Percentiles rank a stretch among this genome's conserved stretches.
Evolutionary conservation across 352 stramenopile genomes (phyloP).

Genomic region (Pythium utonaiense): DNA sequence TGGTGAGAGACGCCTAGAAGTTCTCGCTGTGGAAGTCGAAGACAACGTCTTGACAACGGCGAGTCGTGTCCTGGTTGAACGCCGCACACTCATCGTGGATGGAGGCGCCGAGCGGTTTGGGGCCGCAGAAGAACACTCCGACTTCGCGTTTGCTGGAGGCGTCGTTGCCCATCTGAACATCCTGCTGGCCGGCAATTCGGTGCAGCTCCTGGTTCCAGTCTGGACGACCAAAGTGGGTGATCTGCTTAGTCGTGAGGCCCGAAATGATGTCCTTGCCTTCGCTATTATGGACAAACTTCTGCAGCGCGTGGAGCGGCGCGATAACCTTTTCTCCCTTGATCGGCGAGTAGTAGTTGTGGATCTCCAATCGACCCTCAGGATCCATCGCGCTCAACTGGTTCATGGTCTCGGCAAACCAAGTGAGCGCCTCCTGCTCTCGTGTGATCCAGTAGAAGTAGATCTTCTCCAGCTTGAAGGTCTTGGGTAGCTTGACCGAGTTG

Average conservation of each 20-base stretch:
- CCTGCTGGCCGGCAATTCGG: conserved; percentile 29
- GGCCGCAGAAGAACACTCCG: conserved; percentile 80
- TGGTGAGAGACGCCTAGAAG: too few species aligned
- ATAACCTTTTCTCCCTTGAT: conserved; percentile 57
- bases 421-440: conserved; percentile 62
- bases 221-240: conserved; percentile 72
- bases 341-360: conserved; percentile 83
- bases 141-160: conserved; percentile 38
- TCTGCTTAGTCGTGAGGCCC: conserved; percentile 65
- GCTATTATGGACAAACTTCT: conserved; percentile 66
- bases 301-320: conserved; percentile 62
- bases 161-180: neutral
- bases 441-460: conserved; percentile 87
- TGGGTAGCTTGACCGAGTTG: conserved; percentile 48
- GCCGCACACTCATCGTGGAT: conserved; percentile 59
- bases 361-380: conserved; percentile 65
- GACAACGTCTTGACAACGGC: conserved; percentile 29
- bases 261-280: conserved; percentile 75
- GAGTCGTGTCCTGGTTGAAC: conserved; percentile 49
- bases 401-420: conserved; percentile 78
- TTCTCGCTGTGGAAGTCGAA: conserved; percentile 66
- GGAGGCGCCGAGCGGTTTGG: conserved; percentile 45
- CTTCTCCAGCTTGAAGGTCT: conserved; percentile 62
- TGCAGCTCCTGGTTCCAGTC: conserved; percentile 69
- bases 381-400: conserved; percentile 74